Evolutionary conservation across 2,329 filamentous ascomycete species (phyloP), one percentile per base, ranked within the genome.

Genomic region (Chalaropsis thielavioides): DNA sequence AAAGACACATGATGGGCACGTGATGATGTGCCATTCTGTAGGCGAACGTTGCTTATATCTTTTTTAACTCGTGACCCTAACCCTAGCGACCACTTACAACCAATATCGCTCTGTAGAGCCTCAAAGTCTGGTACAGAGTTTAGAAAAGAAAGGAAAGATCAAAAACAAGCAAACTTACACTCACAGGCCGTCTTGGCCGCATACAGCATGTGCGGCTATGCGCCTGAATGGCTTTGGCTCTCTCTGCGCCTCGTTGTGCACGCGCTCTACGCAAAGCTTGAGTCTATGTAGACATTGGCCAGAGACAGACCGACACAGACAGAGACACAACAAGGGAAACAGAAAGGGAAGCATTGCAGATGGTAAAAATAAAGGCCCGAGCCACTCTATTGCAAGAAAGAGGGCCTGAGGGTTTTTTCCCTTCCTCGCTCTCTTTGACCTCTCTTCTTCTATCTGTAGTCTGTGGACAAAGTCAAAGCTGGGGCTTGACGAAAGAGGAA

Each of bases 241-340:
- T 24, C 51, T 56, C 51, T 56, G 51, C 51, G 51, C 51, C 51
- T 56, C 51, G 22, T 56, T 31, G 51, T 31, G 51, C 51, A 56
- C 51, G 51, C 24, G 24, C 49, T 8, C 49, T 22, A 13, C 3
- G 13, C 43, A 46, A 60, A 24, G 31, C 24, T 31, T n/a, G n/a
- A n/a, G n/a, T n/a, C n/a, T n/a, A n/a, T n/a, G n/a, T n/a, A n/a
- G n/a, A n/a, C n/a, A n/a, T n/a, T n/a, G n/a, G n/a, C 31, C 31
- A 31, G 31, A 31, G 31, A 31, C 31, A 31, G 31, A 3, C 31
- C 31, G n/a, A n/a, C n/a, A n/a, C n/a, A n/a, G n/a, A n/a, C 31
- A 31, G 31, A 31, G 31, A 31, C n/a, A n/a, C n/a, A n/a, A n/a
- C 31, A 31, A 31, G 6, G 31, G 31, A 31, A 6, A 31, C 6